Conservation (phyloP, 176 grass and related monocot species). For the Aegilops tauschii region DNA sequence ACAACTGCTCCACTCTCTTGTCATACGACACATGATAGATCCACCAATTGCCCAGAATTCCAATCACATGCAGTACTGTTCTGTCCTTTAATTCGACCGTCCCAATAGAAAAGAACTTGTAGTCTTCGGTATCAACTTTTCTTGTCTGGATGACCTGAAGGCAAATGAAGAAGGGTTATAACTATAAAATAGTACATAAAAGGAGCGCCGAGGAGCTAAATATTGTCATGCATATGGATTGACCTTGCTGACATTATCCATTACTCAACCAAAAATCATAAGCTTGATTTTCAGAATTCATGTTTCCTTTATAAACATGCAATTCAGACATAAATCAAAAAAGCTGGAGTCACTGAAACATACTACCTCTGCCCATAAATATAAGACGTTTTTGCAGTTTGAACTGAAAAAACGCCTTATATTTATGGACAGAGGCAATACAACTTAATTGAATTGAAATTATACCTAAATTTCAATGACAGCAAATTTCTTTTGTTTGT, state of each 20-base stretch:
- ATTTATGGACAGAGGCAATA: not conserved
- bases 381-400: too few relatives aligned
- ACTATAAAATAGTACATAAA: not conserved
- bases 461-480: not conserved
- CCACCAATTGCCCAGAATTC: conserved; percentile 87
- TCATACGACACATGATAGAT: conserved; percentile 38
- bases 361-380: too few relatives aligned
- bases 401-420: too few relatives aligned
- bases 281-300: not conserved
- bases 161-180: conserved; percentile 25
- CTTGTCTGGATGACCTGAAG: conserved; percentile 57
- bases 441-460: not conserved
- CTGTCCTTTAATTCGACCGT: conserved; percentile 50
- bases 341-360: not conserved
- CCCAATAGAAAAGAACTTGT: conserved; percentile 71
- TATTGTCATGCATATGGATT: not conserved
- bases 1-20: conserved; percentile 20
- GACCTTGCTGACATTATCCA: not conserved
- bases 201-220: not conserved
- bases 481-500: not conserved
- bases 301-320: not conserved
- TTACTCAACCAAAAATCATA: not conserved
- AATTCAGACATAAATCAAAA: not conserved
- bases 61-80: conserved; percentile 59
- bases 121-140: conserved; percentile 73